phyloP scores from a whole-genome alignment of 345 rosid species.

The Populus tremula region DNA sequence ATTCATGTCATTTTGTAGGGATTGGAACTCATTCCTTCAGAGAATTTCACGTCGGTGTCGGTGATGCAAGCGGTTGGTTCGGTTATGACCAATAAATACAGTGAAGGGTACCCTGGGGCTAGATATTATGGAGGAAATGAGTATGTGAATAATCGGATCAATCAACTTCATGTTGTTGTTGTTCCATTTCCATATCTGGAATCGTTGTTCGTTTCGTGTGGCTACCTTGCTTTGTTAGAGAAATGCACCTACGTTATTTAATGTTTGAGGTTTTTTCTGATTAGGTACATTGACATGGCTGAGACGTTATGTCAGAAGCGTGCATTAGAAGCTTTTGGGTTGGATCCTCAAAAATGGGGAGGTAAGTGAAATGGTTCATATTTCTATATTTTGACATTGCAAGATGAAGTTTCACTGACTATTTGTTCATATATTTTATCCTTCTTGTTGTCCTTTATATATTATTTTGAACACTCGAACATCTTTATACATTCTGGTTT shows the following conservation, averaged over 20 bases:
- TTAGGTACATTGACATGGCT: conserved; percentile 93
- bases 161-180: not conserved
- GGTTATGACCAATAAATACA: conserved; percentile 92
- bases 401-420: not conserved
- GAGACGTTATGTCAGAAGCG: conserved; percentile 88
- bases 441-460: not conserved
- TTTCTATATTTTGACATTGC: not conserved
- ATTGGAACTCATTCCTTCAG: conserved; percentile 88
- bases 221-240: not conserved
- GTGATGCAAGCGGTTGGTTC: conserved; percentile 99
- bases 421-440: not conserved
- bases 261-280: not conserved
- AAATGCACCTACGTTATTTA: not conserved
- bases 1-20: conserved; percentile 44
- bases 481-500: no score
- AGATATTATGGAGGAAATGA: conserved; percentile 96
- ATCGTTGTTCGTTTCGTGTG: not conserved
- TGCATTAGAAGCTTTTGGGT: conserved; percentile 75
- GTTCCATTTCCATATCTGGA: no score
- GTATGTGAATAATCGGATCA: conserved; percentile 36
- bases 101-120: conserved; percentile 97
- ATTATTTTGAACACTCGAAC: no score
- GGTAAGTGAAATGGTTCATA: conserved; percentile 39
- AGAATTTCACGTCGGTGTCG: conserved; percentile 87
- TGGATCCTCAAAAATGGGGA: conserved; percentile 97